These are phyloP conservation scores for Rhamnella rubrinervis DNA, from an alignment of 331 rosid species.

Conservation along the genomic window DNA sequence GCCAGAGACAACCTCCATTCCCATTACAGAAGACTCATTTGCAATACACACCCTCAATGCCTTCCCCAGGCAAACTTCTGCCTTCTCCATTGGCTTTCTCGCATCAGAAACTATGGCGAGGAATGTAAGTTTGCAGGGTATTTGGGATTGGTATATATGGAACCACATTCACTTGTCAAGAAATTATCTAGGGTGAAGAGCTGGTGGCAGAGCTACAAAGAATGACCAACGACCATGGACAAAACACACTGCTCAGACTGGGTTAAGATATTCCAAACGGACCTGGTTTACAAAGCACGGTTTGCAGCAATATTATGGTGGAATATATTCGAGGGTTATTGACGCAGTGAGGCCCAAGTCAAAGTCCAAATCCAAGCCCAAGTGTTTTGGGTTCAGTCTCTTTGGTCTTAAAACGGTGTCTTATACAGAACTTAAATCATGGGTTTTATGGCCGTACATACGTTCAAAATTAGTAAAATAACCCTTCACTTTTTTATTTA, in stretches of 20 bases:
- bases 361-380: no score
- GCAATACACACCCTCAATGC: constrained; percentile 1
- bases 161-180: not conserved
- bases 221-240: not conserved
- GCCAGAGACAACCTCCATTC: not conserved
- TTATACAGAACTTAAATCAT: no score
- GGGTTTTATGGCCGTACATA: no score
- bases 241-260: not conserved
- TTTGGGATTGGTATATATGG: not conserved
- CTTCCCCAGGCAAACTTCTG: not conserved
- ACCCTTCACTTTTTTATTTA: no score
- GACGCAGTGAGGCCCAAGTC: no score
- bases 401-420: no score
- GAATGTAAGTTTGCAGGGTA: not conserved
- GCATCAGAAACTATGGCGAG: constrained; percentile 1
- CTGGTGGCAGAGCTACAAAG: not conserved
- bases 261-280: not conserved
- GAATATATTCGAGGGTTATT: not conserved
- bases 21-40: not conserved
- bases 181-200: not conserved
- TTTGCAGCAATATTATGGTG: not conserved
- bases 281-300: not conserved
- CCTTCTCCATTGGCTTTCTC: not conserved
- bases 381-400: no score
- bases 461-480: no score